Conservation (phyloP, 306 rosid species). For the Citrullus mucosospermus region DNA sequence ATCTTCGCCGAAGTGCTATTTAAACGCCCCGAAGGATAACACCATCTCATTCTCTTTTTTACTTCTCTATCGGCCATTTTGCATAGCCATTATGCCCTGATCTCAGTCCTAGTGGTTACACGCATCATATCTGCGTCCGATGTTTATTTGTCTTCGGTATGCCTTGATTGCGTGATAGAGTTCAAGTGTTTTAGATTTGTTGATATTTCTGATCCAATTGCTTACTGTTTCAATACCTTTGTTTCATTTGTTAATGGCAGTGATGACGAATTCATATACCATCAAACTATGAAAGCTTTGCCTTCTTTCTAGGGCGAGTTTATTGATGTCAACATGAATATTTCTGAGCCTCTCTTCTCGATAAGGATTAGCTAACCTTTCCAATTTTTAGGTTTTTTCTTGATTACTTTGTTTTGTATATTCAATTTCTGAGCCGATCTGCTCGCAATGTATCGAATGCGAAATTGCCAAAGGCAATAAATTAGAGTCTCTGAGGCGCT, state of each 20-base stretch:
- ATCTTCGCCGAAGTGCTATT: neutral
- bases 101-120: neutral
- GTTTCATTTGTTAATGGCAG: conserved; percentile 17
- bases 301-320: conserved; percentile 14
- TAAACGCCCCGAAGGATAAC: neutral
- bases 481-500: conserved; percentile 90
- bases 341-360: conserved; percentile 39
- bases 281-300: conserved; percentile 88
- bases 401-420: neutral
- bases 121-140: neutral
- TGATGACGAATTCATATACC: conserved; percentile 50
- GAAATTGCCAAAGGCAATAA: conserved; percentile 46
- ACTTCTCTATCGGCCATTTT: neutral
- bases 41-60: neutral
- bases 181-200: neutral
- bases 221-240: neutral
- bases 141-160: neutral
- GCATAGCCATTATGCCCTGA: neutral
- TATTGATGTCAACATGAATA: conserved; percentile 45
- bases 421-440: neutral
- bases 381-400: neutral
- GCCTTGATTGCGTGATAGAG: neutral
- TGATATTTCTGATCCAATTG: neutral
- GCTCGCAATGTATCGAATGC: neutral
- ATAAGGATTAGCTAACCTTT: neutral